Percentiles rank a stretch among this genome's conserved stretches.
phyloP scores from a whole-genome alignment of 768 basidiomycete species.

The Mycena vitilis region DNA sequence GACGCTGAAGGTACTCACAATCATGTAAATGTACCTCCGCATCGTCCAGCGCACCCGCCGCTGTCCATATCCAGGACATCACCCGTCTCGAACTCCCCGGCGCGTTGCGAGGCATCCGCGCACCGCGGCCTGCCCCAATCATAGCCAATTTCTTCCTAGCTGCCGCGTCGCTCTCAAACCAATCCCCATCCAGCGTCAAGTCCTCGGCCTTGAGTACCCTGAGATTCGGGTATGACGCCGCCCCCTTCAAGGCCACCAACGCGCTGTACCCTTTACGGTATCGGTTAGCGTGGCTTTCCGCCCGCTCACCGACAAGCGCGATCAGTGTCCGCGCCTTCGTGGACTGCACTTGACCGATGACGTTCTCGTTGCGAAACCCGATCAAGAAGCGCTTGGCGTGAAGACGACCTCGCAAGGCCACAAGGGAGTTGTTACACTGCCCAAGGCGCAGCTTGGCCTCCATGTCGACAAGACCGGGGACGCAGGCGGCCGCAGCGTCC shows the following conservation, averaged over 20 bases:
- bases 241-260: constrained; percentile 1
- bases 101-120: neutral
- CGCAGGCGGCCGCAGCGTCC: no score
- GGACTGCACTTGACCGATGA: neutral
- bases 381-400: constrained; percentile 18
- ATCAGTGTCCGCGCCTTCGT: constrained; percentile 13
- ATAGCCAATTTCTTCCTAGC: constrained; percentile 7
- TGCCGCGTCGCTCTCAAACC: neutral
- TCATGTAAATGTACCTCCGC: constrained; percentile 9
- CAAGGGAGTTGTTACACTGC: constrained; percentile 9
- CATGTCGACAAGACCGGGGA: neutral
- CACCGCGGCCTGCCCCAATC: constrained; percentile 3
- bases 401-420: neutral
- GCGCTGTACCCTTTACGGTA: constrained; percentile 4
- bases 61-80: constrained; percentile 25
- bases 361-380: constrained; percentile 7
- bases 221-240: neutral
- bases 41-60: constrained; percentile 6
- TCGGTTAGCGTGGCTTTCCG: neutral
- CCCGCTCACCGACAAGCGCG: constrained; percentile 8
- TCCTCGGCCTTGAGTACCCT: constrained; percentile 5
- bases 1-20: neutral
- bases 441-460: neutral
- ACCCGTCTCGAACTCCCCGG: neutral
- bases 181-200: constrained; percentile 1